phyloP scores from a whole-genome alignment of 1,139 yeast species.

The Lodderomyces orthopsilosis region DNA sequence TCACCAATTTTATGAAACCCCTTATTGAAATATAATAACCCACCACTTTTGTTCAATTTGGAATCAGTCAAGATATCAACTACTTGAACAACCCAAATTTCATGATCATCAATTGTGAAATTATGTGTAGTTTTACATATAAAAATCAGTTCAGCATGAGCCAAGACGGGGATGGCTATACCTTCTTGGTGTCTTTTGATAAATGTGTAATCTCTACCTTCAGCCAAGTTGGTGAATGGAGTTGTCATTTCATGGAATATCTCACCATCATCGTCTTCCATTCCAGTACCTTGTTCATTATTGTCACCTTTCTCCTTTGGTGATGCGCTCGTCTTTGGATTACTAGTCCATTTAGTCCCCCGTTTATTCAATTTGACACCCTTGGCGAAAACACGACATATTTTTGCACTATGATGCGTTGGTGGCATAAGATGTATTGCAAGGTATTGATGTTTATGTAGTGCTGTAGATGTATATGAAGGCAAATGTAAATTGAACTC shows the following conservation, averaged over 20 bases:
- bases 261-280: slow-evolving; percentile 34
- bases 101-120: slow-evolving; percentile 72
- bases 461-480: slow-evolving; percentile 65
- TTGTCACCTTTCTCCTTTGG: too few species aligned
- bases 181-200: slow-evolving; percentile 12
- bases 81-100: slow-evolving; percentile 80
- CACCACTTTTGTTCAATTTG: slow-evolving; percentile 41
- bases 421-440: slow-evolving; percentile 81
- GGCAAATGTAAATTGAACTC: slow-evolving; percentile 85
- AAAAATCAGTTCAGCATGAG: slow-evolving; percentile 58
- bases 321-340: too few species aligned
- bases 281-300: too few species aligned
- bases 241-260: slow-evolving; percentile 46
- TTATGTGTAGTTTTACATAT: slow-evolving; percentile 58
- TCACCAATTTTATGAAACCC: slow-evolving; percentile 58
- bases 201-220: slow-evolving; percentile 9
- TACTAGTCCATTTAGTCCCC: slow-evolving; percentile 11
- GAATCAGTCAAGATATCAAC: slow-evolving; percentile 40
- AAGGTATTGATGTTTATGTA: slow-evolving; percentile 52
- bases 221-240: slow-evolving; percentile 42
- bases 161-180: slow-evolving; percentile 54
- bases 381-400: slow-evolving; percentile 61
- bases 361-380: slow-evolving; percentile 39
- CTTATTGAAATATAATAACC: slow-evolving; percentile 63
- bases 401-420: slow-evolving; percentile 42